These are phyloP conservation scores for Musa itinerans DNA, from an alignment of 176 grass and related monocot genomes.

Conservation along the genomic window DNA sequence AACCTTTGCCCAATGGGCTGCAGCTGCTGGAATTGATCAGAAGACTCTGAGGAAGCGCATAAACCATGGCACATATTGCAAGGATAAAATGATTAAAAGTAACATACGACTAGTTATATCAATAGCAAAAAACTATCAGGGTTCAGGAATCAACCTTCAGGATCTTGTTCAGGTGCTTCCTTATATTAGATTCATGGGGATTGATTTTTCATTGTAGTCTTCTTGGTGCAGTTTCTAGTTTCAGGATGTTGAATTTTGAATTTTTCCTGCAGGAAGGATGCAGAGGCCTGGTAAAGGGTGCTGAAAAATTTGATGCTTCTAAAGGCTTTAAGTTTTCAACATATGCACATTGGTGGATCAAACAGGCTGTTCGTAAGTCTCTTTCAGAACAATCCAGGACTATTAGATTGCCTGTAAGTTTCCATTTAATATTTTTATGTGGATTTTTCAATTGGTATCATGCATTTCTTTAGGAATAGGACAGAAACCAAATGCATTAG, in stretches of 20 bases:
- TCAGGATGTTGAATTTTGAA: conserved; percentile 15
- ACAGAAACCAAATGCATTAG: not conserved
- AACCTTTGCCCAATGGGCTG: conserved; percentile 71
- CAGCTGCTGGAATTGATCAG: conserved; percentile 48
- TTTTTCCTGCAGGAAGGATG: conserved; percentile 56
- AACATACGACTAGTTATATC: conserved; percentile 88
- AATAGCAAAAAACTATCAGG: conserved; percentile 64
- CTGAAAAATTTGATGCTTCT: conserved; percentile 79
- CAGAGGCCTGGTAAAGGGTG: conserved; percentile 55
- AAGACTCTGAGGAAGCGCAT: conserved; percentile 41
- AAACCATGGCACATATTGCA: conserved; percentile 59
- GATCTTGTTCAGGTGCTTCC: conserved; percentile 86
- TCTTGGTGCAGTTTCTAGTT: not conserved
- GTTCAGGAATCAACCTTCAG: conserved; percentile 42
- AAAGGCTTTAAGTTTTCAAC: conserved; percentile 97
- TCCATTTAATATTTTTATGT: not conserved
- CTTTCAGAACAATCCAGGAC: conserved; percentile 59
- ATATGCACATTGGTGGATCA: conserved; percentile 95
- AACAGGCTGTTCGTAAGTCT: conserved; percentile 72
- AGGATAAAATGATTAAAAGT: conserved; percentile 70
- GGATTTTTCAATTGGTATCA: not conserved
- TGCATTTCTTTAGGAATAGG: not conserved
- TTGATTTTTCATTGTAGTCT: not conserved
- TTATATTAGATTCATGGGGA: not conserved
- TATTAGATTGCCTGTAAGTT: conserved; percentile 70